Base-by-base conservation (phyloP, 345 rosid genomes). In the Erucastrum elatum region DNA sequence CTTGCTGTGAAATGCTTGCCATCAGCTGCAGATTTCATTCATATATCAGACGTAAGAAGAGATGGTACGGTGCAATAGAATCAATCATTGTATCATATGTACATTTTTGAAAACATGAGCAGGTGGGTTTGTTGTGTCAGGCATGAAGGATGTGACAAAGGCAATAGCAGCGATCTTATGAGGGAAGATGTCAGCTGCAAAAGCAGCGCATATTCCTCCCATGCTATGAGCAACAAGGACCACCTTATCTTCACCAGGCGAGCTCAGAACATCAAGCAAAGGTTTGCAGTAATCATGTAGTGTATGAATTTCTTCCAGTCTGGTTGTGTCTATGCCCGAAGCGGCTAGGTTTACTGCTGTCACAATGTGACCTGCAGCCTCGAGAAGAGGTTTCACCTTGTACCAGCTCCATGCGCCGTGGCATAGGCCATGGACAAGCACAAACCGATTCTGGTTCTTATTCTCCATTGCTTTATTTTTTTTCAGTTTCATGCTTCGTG, bases 401-500 rank as follows among this genome's bases (percentile, higher is more conserved):
- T 61, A 87, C 85, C 85, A 87, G 80, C 72, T 74, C 86, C 87
- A 82, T 0, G 76, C 86, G 35, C 87, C 83, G 46, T 39, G 46
- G 46, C 46, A 7, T 2, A 39, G 10, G 2, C 46, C 46, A 39
- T 39, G 46, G 46, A 39, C 46, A 39, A 39, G 12, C 46, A 39
- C 46, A 39, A 8, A 39, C 10, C 9, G 46, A 11, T 39, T 39
- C 46, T 39, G 46, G 46, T 39, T 8, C 46, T 39, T 8, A 0
- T 39, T 39, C 11, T 39, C 46, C 46, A 39, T 39, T 39, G 46
- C 12, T 12, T 8, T 7, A 2, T 39, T 39, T 8, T 39, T 39
- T n/a, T n/a, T n/a, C n/a, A n/a, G 8, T 39, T 39, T 39, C 46
- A 6, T 8, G 3, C 46, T 39, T 39, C 46, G 8, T 39, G 39